Evolutionary conservation across 345 rosid species (phyloP).

Genomic region (Brassica cretica): DNA sequence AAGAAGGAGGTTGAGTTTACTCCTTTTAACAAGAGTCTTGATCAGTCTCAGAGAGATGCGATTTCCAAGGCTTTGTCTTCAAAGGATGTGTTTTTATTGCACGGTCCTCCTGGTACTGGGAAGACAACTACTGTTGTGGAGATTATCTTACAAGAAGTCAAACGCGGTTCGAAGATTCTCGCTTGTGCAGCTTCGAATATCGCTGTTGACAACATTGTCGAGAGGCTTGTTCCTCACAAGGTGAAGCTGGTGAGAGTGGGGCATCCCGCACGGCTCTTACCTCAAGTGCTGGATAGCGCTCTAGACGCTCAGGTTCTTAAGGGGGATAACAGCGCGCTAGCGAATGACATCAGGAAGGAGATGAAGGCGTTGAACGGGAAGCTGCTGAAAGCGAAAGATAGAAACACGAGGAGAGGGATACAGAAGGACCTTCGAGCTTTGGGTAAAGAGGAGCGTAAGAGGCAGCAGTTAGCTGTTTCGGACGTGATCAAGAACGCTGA

Average conservation of each 20-base stretch:
- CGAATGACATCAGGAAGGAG: conserved; percentile 91
- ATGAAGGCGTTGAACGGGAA: conserved; percentile 93
- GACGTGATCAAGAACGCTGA: conserved; percentile 87
- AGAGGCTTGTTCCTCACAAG: conserved; percentile 85
- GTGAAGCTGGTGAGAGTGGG: conserved; percentile 93
- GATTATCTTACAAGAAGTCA: conserved; percentile 89
- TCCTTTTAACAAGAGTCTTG: conserved; percentile 73
- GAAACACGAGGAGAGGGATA: conserved; percentile 71
- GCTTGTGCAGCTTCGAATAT: conserved; percentile 98
- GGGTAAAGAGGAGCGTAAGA: conserved; percentile 89
- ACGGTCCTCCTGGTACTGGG: conserved; percentile 99
- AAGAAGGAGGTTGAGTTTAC: conserved; percentile 61
- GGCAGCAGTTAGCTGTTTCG: conserved; percentile 91
- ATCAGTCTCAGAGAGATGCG: conserved; percentile 93
- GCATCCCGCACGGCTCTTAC: conserved; percentile 93
- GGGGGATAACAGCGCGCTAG: conserved; percentile 85
- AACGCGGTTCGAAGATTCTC: conserved; percentile 90
- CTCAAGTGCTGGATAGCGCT: conserved; percentile 92
- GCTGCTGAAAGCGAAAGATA: conserved; percentile 79
- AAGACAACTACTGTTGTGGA: conserved; percentile 98
- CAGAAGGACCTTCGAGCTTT: conserved; percentile 85
- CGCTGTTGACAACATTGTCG: conserved; percentile 98
- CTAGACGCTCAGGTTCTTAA: conserved; percentile 90
- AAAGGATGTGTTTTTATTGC: conserved; percentile 79
- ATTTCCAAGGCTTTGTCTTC: conserved; percentile 79